Percentiles rank a stretch among this genome's conserved stretches.
These are phyloP conservation scores for Gossypium arboreum DNA, from an alignment of 345 rosid species.

Conservation along the genomic window DNA sequence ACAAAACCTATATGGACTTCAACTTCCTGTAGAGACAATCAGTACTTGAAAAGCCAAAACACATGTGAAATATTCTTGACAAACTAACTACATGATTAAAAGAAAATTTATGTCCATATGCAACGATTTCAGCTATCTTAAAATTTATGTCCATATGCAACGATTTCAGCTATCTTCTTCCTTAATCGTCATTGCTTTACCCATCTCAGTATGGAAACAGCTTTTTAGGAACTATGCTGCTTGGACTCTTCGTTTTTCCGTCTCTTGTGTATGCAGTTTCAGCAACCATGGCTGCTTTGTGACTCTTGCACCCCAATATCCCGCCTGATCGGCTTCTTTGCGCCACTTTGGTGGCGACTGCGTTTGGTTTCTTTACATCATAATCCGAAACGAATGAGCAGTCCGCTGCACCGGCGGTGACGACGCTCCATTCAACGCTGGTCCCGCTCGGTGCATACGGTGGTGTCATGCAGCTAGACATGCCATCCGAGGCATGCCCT, in stretches of 20 bases:
- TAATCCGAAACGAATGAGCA: slow-evolving; percentile 35
- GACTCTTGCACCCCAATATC: slow-evolving; percentile 44
- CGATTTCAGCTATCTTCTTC: not conserved
- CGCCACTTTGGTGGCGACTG: slow-evolving; percentile 18
- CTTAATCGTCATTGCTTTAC: not conserved
- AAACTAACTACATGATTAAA: not conserved
- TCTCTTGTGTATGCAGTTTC: slow-evolving; percentile 34
- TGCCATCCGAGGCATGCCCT: slow-evolving; percentile 30
- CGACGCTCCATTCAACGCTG: slow-evolving; percentile 62
- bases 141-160: slow-evolving; percentile 12
- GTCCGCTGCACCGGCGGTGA: slow-evolving; percentile 52
- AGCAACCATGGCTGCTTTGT: slow-evolving; percentile 43
- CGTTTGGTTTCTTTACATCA: slow-evolving; percentile 26
- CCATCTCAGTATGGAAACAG: not conserved
- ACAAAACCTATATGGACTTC: slow-evolving; percentile 3
- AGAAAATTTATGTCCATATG: slow-evolving; percentile 15
- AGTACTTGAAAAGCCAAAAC: not conserved
- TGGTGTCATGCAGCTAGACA: slow-evolving; percentile 34
- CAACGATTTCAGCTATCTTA: not conserved
- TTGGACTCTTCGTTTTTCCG: slow-evolving; percentile 20
- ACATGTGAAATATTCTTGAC: not conserved
- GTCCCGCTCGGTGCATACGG: slow-evolving; percentile 46
- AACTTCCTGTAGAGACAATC: not conserved
- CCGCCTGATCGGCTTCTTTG: slow-evolving; percentile 25
- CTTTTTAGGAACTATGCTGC: not conserved